phyloP scores from a whole-genome alignment of 2,329 filamentous ascomycete species.

The Didymella segeticola region DNA sequence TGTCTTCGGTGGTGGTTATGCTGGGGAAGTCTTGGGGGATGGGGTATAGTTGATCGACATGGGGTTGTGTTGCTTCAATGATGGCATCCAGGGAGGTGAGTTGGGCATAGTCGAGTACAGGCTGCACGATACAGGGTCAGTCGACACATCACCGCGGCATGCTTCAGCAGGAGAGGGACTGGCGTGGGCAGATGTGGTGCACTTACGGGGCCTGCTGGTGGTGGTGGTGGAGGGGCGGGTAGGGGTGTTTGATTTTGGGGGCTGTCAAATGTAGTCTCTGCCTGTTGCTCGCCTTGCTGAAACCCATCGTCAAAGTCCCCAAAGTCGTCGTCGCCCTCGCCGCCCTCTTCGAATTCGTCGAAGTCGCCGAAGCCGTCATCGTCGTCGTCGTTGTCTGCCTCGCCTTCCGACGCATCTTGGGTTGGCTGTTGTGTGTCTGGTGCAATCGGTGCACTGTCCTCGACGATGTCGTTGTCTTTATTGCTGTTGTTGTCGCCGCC shows the following conservation, averaged over 20 bases:
- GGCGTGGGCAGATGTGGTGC: slow-evolving; percentile 42
- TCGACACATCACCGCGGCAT: slow-evolving; percentile 33
- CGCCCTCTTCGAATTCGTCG: slow-evolving; percentile 66
- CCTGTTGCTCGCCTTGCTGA: slow-evolving; percentile 49
- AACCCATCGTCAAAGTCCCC: slow-evolving; percentile 60
- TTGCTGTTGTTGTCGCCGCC: slow-evolving; percentile 49
- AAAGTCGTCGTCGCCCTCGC: slow-evolving; percentile 56
- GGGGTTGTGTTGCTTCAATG: slow-evolving; percentile 66
- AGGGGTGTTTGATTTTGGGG: slow-evolving; percentile 48
- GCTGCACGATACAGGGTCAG: slow-evolving; percentile 54
- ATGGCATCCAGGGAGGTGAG: slow-evolving; percentile 67
- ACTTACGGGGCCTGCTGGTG: slow-evolving; percentile 59
- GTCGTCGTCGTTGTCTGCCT: slow-evolving; percentile 53
- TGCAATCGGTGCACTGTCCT: slow-evolving; percentile 6
- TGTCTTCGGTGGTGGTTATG: slow-evolving; percentile 45
- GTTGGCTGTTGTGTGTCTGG: background rate
- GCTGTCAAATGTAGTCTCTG: slow-evolving; percentile 50
- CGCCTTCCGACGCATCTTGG: slow-evolving; percentile 25
- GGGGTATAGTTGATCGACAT: slow-evolving; percentile 67
- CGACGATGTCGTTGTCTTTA: slow-evolving; percentile 17
- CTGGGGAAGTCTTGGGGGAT: slow-evolving; percentile 53
- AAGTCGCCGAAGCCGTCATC: slow-evolving; percentile 76
- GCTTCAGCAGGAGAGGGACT: slow-evolving; percentile 38
- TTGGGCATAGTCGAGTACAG: slow-evolving; percentile 71
- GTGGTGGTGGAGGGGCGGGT: slow-evolving; percentile 51